Conservation (phyloP, 2,329 filamentous ascomycete genomes). For the Scopulariopsis brevicaulis region DNA sequence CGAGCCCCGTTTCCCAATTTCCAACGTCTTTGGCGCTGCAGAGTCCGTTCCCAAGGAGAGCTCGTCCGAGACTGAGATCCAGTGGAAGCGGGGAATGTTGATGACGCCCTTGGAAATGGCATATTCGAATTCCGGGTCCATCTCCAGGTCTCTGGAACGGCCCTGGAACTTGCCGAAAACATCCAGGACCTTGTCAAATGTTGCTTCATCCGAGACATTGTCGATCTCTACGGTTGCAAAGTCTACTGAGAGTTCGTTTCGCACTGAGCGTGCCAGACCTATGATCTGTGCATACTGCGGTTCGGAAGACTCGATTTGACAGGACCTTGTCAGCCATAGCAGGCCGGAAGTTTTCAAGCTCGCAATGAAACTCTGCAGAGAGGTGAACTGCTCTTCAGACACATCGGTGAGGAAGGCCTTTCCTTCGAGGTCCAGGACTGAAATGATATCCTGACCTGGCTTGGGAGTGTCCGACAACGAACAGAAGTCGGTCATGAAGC, state of each 20-base stretch:
- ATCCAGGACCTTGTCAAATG: neutral
- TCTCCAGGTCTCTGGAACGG: constrained; percentile 10
- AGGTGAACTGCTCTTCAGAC: constrained; percentile 7
- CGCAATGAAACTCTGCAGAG: constrained; percentile 6
- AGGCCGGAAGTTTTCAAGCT: constrained; percentile 8
- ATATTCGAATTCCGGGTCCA: constrained; percentile 21
- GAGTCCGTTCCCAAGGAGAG: constrained; percentile 4
- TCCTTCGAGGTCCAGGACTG: constrained; percentile 13
- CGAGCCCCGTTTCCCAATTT: constrained; percentile 10
- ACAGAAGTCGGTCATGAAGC: no score
- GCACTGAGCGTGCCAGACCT: constrained; percentile 17
- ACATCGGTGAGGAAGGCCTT: constrained; percentile 16
- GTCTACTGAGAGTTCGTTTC: constrained; percentile 14
- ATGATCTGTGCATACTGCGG: constrained; percentile 16
- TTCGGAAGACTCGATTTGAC: constrained; percentile 14
- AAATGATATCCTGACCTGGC: constrained; percentile 18
- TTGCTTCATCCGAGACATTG: neutral
- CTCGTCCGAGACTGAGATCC: constrained; percentile 12
- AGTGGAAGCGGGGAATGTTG: constrained; percentile 15
- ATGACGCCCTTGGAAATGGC: constrained; percentile 14
- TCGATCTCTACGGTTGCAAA: constrained; percentile 19
- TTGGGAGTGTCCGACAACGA: no score
- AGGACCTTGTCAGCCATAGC: constrained; percentile 19
- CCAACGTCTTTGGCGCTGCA: constrained; percentile 9
- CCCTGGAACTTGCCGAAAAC: constrained; percentile 13